Base-by-base conservation (phyloP, 2,329 filamentous ascomycete genomes). In the Colletotrichum sublineola region DNA sequence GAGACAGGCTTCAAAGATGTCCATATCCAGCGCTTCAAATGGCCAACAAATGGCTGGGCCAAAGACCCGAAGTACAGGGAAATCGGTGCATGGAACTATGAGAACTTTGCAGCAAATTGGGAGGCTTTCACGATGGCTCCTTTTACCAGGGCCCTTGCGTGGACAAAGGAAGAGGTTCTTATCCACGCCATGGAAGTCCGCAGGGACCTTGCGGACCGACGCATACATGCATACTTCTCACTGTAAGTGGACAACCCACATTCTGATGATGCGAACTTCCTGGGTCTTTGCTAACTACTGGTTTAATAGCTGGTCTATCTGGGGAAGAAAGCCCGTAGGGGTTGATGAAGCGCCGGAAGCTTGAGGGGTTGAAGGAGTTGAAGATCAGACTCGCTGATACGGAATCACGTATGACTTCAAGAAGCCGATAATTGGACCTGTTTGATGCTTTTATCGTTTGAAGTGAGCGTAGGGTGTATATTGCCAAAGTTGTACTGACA, bases 181-280 rank as follows among this genome's bases (percentile, higher is more conserved):
- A 31, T 76, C 1, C 71, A 80, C 31, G 74, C 80, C 12, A 75
- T 77, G 24, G 76, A 78, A 14, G 79, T 81, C 29, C 74, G 77
- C 53, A 77, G 76, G 52, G 78, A 81, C 61, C 63, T 80, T 57
- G 68, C 64, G 42, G 68, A 81, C 70, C 64, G 74, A 38, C 75
- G 75, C 50, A 80, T 81, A 46, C 80, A 81, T 36, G 78, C 77
- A 8, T 80, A 79, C 63, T 79, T 77, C 60, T 74, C 76, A 12
- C 73, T 78, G 77, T 78, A 50, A 76, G 78, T 76, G 15, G 3
- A 55, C 4, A 33, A 20, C 38, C 9, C 6, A 40, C 11, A 40
- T 24, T 11, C 38, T 40, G 38, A 11, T 40, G 38, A 40, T 40
- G 38, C 11, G 6, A 11, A 11, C 38, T 40, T 40, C 11, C 38